These are phyloP conservation scores for Colletotrichum sp. DNA, from an alignment of 2,329 filamentous ascomycete genomes.

Conservation along the genomic window DNA sequence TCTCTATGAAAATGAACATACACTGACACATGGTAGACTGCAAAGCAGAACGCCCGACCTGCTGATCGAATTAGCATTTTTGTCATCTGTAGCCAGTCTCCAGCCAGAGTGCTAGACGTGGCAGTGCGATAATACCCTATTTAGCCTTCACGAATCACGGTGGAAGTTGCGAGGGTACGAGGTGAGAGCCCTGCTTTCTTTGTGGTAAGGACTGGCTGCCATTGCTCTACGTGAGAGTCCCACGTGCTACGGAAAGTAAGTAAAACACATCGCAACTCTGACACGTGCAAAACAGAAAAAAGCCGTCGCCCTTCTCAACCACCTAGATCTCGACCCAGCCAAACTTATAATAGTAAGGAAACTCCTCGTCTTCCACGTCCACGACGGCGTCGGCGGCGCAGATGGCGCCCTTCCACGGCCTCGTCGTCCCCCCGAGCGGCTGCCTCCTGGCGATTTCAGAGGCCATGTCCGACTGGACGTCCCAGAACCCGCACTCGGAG, in stretches of 20 bases:
- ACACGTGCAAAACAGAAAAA: not conserved
- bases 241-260: accelerated
- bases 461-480: not conserved
- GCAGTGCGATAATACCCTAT: no score
- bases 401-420: not conserved
- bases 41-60: no score
- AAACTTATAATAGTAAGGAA: not conserved
- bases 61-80: no score
- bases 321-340: not conserved
- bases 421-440: not conserved
- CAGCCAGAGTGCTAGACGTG: no score
- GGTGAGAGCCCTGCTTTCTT: no score
- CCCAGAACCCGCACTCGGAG: not conserved
- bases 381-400: not conserved
- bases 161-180: not conserved
- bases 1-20: no score
- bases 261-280: accelerated
- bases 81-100: no score
- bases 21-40: no score
- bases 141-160: not conserved
- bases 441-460: not conserved
- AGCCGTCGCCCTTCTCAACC: accelerated
- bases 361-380: not conserved
- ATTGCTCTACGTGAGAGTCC: accelerated
- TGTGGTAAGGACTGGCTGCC: not conserved